Evolutionary conservation across 2,329 filamentous ascomycete species (phyloP), one percentile per base, ranked within the genome.

Genomic region (Stemphylium beticola): DNA sequence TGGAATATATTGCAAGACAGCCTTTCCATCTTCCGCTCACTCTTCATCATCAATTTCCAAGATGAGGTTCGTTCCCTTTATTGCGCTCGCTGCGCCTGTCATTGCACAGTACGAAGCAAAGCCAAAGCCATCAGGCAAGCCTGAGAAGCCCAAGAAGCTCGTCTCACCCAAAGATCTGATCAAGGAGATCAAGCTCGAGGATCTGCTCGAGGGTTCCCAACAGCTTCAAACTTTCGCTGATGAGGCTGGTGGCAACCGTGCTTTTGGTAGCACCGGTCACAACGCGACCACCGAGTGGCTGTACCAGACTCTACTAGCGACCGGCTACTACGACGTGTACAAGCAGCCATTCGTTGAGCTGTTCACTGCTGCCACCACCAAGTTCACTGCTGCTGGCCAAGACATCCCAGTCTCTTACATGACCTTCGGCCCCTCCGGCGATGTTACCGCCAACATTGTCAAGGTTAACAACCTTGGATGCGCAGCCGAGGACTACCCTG

Each of bases 381-480:
- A 58, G 42, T 58, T 73, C 33, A 62, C 55, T 7, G 67, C 58
- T 26, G 65, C 56, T 14, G 71, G 71, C 10, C 56, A 57, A 15
- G 61, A 65, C 5, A 67, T 68, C 15, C 46, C 46, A 9, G 71
- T 65, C 6, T 60, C 56, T 4, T 72, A 73, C 51, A 66, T 75
- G 50, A 74, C 71, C 12, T 81, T 91, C 65, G 89, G 87, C 2
- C 89, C 89, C 11, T 82, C 87, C 0, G 90, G 86, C 6, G 78
- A 81, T 59, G 71, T 85, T 64, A 83, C 79, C 60, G 76, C 88
- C 72, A 76, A 85, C 9, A 67, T 91, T 3, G 78, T 87, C n/a
- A 78, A 85, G 10, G 84, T 88, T 9, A 73, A 76, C 9, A 86
- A 87, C 66, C 73, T 85, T 4, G 90, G 90, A 41, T 93, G 90